phyloP scores from a whole-genome alignment of 2,329 filamentous ascomycete species.

The Diaporthe destruens region DNA sequence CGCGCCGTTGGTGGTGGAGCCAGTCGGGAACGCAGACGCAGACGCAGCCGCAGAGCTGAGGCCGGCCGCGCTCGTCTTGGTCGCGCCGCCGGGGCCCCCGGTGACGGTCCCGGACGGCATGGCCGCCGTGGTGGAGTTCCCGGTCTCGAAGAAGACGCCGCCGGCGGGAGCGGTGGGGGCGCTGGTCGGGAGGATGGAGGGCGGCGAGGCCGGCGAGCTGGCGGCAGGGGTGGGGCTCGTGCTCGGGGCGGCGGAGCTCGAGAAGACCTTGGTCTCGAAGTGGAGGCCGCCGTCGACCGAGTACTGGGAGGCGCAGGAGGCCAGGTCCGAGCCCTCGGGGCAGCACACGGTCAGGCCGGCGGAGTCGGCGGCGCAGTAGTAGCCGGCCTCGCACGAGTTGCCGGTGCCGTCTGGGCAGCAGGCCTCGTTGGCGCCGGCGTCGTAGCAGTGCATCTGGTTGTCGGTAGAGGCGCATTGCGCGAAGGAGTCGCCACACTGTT shows the following conservation, averaged over 20 bases:
- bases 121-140: conserved; percentile 41
- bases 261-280: conserved; percentile 57
- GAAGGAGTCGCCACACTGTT: conserved; percentile 61
- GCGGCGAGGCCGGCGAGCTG: conserved; percentile 46
- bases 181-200: conserved; percentile 36
- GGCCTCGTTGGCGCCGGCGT: conserved; percentile 62
- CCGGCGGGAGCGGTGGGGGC: conserved; percentile 29
- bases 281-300: conserved; percentile 62
- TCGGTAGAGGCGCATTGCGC: conserved; percentile 64
- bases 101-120: conserved; percentile 36
- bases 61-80: conserved; percentile 43
- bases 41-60: conserved; percentile 42
- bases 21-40: no score
- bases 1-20: conserved; percentile 49
- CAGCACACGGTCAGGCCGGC: conserved; percentile 70
- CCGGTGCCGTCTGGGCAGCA: conserved; percentile 71
- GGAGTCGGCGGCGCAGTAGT: conserved; percentile 71
- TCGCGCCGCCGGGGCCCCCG: conserved; percentile 36
- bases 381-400: conserved; percentile 71
- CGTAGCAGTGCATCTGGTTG: conserved; percentile 68
- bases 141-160: conserved; percentile 38
- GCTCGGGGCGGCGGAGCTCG: conserved; percentile 49
- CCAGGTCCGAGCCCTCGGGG: conserved; percentile 66
- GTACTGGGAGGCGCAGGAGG: conserved; percentile 66
- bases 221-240: conserved; percentile 49